These are phyloP conservation scores for Puccinia hordei DNA, from an alignment of 1,284 basidiomycete genomes.

Conservation along the genomic window DNA sequence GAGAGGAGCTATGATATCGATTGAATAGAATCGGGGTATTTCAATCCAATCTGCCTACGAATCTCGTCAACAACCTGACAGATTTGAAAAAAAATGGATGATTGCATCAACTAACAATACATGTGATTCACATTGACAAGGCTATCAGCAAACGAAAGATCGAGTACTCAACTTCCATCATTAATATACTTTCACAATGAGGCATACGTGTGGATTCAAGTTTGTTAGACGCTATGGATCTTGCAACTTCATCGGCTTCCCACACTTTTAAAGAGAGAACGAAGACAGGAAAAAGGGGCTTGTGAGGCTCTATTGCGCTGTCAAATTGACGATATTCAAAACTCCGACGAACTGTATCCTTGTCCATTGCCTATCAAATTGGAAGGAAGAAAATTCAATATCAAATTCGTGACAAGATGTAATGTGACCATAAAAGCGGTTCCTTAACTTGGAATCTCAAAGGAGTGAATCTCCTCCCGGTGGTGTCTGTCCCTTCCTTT, in stretches of 20 bases:
- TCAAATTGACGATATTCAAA: neutral
- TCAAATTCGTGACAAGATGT: neutral
- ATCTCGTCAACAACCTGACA: slow-evolving; percentile 48
- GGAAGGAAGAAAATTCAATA: neutral
- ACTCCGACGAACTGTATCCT: slow-evolving; percentile 4
- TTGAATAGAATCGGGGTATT: slow-evolving; percentile 14
- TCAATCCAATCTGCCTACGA: slow-evolving; percentile 40
- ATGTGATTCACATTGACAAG: neutral
- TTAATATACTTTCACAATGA: slow-evolving; percentile 43
- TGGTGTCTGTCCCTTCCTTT: neutral
- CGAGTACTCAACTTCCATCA: slow-evolving; percentile 44
- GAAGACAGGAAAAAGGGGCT: neutral
- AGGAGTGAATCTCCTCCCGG: slow-evolving; percentile 9
- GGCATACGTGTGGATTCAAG: slow-evolving; percentile 47
- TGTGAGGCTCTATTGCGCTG: neutral
- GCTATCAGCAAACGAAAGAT: neutral
- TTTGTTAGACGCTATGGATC: slow-evolving; percentile 55
- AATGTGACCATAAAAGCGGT: neutral
- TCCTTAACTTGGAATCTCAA: slow-evolving; percentile 12
- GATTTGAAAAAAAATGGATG: neutral
- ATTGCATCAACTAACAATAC: neutral
- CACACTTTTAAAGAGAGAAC: slow-evolving; percentile 56
- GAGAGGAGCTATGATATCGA: neutral
- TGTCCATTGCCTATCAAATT: neutral
- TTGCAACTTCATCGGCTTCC: slow-evolving; percentile 61